A percentile compares a stretch with the other conserved stretches of the same genome.
phyloP scores from a whole-genome alignment of 257 asterid species.

The Solanum phureja region DNA sequence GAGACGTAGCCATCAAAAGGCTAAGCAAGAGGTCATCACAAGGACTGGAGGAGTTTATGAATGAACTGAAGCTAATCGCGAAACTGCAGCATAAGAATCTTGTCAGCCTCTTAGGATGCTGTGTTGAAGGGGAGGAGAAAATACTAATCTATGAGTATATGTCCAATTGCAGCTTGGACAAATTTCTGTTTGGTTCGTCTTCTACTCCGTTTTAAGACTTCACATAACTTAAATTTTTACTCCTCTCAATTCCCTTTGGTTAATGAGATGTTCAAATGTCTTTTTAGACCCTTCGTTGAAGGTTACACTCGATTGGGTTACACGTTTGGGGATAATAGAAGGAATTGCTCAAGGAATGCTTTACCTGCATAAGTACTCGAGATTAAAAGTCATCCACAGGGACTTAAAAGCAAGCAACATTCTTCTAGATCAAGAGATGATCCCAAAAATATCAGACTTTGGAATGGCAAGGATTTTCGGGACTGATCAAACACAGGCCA shows the following conservation, averaged over 20 bases:
- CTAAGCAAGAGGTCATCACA: constrained; percentile 14
- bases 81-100: constrained; percentile 1
- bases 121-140: constrained; percentile 15
- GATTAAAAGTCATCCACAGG: constrained; percentile 6
- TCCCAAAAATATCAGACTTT: constrained; percentile 7
- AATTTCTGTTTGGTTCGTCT: constrained; percentile 9
- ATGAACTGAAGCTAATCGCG: constrained; percentile 3
- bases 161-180: constrained; percentile 9
- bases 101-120: constrained; percentile 1
- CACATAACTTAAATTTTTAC: not conserved
- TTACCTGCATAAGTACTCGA: constrained; percentile 1
- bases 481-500: not conserved
- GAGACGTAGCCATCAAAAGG: constrained; percentile 21
- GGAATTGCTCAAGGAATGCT: constrained; percentile 5
- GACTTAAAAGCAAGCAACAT: constrained; percentile 7
- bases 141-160: constrained; percentile 8
- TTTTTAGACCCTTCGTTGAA: not conserved
- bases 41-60: constrained; percentile 22
- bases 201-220: not conserved
- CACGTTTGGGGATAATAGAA: not conserved
- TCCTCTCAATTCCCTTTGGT: not conserved
- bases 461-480: constrained; percentile 11
- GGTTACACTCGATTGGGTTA: not conserved
- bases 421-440: not conserved
- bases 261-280: not conserved